phyloP scores from a whole-genome alignment of 169 alveolate species.

The Prorocentrum cordatum region DNA sequence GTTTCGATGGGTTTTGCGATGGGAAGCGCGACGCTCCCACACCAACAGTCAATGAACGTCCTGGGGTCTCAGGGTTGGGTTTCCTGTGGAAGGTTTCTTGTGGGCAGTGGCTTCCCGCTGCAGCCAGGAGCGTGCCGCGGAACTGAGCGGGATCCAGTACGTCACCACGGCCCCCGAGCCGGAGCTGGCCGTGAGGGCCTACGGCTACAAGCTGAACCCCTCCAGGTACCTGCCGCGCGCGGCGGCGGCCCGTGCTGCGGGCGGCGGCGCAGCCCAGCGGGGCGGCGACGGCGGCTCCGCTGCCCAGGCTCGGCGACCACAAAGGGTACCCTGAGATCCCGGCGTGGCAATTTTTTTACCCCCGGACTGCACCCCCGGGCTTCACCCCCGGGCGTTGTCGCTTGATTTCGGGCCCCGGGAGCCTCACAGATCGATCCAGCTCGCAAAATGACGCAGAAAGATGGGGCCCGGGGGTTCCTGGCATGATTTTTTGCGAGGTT shows the following conservation, averaged over 20 bases:
- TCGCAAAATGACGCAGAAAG: too few species aligned
- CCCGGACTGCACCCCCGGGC: background rate
- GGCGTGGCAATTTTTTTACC: background rate
- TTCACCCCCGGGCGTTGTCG: background rate
- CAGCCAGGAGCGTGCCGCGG: background rate
- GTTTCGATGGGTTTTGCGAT: background rate
- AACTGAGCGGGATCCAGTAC: background rate
- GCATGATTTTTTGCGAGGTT: too few species aligned
- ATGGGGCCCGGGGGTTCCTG: too few species aligned
- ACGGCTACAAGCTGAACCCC: too few species aligned
- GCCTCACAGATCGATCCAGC: too few species aligned
- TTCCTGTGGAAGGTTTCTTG: too few species aligned
- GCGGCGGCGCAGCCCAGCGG: background rate
- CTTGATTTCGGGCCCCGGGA: too few species aligned
- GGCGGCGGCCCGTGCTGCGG: background rate
- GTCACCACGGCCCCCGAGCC: conserved; percentile 19
- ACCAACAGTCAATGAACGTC: background rate
- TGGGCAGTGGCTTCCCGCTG: background rate
- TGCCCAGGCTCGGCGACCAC: background rate
- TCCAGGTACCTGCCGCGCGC: background rate
- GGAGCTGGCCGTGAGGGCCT: conserved; percentile 32
- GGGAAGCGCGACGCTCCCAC: background rate
- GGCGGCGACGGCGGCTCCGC: background rate
- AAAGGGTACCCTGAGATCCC: background rate
- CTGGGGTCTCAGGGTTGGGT: conserved; percentile 10